Evolutionary conservation across 2,329 filamentous ascomycete species (phyloP), one percentile per base, ranked within the genome.

Genomic region (Venturia pyrina): DNA sequence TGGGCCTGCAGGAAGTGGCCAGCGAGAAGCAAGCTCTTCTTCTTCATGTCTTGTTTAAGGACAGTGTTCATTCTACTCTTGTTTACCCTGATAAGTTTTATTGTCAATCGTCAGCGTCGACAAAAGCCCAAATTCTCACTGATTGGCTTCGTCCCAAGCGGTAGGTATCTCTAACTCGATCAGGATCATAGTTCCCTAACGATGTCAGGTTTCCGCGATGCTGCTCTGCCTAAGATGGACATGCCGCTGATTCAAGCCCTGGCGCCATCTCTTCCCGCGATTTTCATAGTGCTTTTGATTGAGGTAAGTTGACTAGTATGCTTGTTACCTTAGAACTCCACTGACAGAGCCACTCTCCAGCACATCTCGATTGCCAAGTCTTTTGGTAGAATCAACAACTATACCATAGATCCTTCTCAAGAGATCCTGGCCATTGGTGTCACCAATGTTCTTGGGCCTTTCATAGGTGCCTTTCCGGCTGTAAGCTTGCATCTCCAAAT

Each of bases 341-440:
- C 53, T 59, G 53, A 59, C 32, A 10, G 8, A 1, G 21, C 10
- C 32, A 15, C 53, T 8, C 7, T 59, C 11, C 46, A 64, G 46
- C 93, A 98, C 75, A 96, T 98, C 71, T 92, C 93, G 61, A 97
- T 98, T 69, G 91, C 93, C n/a, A 98, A 98, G 76, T 97, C 93
- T 0, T 98, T 98, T 70, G 95, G 93, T 13, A 85, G 93, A 67
- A 85, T 97, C 71, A 97, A 97, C 80, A 96, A 96, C 79, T 98
- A 98, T 78, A 88, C 86, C n/a, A 97, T 98, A 74, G 88, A 97
- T 70, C 93, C 93, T 0, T 97, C 93, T 0, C 95, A 98, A 75
- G 93, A 98, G 75, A 85, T 98, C 78, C 90, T 98, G 59, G 93
- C 91, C 28, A 96, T 98, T 69, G 93, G 93, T 68, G 85, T 96